Conservation (phyloP, 768 basidiomycete genomes). For the Boletus rubescentipes region DNA sequence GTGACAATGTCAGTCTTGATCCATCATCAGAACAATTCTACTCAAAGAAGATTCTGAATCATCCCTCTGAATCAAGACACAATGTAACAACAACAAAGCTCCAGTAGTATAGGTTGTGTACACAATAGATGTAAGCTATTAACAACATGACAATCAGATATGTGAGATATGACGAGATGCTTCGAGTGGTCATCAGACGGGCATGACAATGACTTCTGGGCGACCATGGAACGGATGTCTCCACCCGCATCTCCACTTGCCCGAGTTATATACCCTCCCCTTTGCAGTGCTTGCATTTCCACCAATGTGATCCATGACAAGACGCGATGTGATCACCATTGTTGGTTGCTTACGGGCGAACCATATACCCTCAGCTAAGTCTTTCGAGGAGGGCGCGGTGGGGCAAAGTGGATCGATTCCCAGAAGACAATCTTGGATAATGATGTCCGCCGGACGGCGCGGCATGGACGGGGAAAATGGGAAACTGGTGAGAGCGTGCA, state of each 20-base stretch:
- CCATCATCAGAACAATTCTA: too few relatives aligned
- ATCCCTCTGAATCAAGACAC: neutral
- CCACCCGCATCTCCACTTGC: slow-evolving; percentile 47
- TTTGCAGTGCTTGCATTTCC: slow-evolving; percentile 36
- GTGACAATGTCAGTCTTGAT: too few relatives aligned
- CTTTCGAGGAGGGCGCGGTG: slow-evolving; percentile 8
- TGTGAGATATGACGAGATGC: neutral
- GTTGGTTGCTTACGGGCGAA: slow-evolving; percentile 18
- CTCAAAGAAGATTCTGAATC: neutral
- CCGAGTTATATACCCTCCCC: slow-evolving; percentile 29
- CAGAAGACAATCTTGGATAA: slow-evolving; percentile 44
- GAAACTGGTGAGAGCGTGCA: slow-evolving; percentile 31
- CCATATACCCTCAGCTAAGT: slow-evolving; percentile 4
- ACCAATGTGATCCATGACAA: slow-evolving; percentile 45
- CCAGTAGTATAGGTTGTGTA: neutral
- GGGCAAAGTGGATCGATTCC: slow-evolving; percentile 41
- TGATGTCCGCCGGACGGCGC: slow-evolving; percentile 37
- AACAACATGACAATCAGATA: neutral
- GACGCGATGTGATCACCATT: slow-evolving; percentile 41
- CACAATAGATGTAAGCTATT: neutral
- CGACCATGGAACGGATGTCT: slow-evolving; percentile 44
- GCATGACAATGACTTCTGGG: slow-evolving; percentile 36
- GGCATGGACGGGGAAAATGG: slow-evolving; percentile 28
- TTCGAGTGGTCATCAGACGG: slow-evolving; percentile 13
- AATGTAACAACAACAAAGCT: neutral